Percentiles rank a stretch among this genome's conserved stretches.
phyloP scores from a whole-genome alignment of 176 grass and related monocot species.

The Lolium rigidum region DNA sequence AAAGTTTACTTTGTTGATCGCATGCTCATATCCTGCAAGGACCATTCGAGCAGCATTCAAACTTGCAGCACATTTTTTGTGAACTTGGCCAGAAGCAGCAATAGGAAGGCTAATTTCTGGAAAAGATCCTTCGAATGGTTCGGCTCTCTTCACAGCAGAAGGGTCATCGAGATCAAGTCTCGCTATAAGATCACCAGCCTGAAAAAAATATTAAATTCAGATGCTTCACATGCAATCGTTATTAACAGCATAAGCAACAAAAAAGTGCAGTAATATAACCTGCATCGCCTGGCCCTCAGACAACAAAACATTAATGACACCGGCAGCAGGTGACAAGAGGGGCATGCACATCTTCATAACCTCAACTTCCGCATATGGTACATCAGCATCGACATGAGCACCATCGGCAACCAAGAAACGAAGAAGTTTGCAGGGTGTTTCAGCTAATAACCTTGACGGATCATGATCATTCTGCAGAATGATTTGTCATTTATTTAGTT shows the following conservation, averaged over 20 bases:
- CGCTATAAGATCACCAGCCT: constrained; percentile 98
- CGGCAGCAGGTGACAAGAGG: constrained; percentile 86
- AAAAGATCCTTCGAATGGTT: constrained; percentile 75
- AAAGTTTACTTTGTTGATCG: constrained; percentile 68
- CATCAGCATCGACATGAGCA: constrained; percentile 85
- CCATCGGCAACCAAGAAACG: constrained; percentile 94
- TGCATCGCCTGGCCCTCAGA: constrained; percentile 97
- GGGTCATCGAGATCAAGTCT: constrained; percentile 93
- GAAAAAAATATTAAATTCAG: constrained; percentile 26
- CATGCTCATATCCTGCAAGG: constrained; percentile 94
- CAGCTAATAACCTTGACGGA: constrained; percentile 92
- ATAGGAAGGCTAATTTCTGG: constrained; percentile 69
- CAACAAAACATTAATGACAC: constrained; percentile 83
- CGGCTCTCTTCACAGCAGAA: constrained; percentile 93
- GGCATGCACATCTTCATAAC: constrained; percentile 99
- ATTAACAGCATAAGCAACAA: constrained; percentile 15
- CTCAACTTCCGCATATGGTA: constrained; percentile 92
- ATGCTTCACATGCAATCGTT: constrained; percentile 28
- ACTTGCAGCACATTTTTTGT: constrained; percentile 83
- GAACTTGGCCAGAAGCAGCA: constrained; percentile 81
- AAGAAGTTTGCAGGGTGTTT: constrained; percentile 98
- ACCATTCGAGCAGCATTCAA: constrained; percentile 87
- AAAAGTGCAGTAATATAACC: constrained; percentile 39
- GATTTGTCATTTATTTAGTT: constrained; percentile 23
- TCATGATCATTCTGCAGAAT: constrained; percentile 94